Percentiles rank a stretch among this genome's conserved stretches.
Conservation (phyloP, 441 rosid genomes). For the Gossypium lobatum region DNA sequence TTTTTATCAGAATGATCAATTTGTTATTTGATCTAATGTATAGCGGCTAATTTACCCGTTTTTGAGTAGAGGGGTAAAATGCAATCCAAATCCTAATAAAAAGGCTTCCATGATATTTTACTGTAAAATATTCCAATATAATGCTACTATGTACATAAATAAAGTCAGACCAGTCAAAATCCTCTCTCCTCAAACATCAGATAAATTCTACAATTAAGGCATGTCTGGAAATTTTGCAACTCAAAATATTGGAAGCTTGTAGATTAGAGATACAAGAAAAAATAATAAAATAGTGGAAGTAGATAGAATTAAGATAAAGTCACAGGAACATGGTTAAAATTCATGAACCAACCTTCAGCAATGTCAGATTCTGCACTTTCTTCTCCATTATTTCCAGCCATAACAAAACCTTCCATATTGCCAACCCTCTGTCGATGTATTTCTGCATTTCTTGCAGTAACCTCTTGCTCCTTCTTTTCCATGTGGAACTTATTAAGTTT, state of each 20-base stretch:
- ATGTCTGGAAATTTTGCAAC: background rate
- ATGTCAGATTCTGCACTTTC: conserved; percentile 32
- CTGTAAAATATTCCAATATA: background rate
- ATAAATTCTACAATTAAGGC: background rate
- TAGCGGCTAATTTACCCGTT: background rate
- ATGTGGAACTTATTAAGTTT: conserved; percentile 77
- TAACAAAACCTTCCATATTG: conserved; percentile 32
- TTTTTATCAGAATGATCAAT: background rate
- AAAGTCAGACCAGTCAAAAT: background rate
- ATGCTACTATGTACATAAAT: background rate
- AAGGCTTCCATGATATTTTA: background rate
- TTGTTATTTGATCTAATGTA: background rate
- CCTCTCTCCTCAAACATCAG: background rate
- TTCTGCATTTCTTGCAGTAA: conserved; percentile 81
- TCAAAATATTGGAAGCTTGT: background rate
- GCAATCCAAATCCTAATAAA: background rate
- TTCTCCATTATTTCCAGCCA: conserved; percentile 26
- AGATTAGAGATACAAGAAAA: conserved; percentile 2
- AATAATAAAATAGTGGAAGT: background rate
- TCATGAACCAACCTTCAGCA: conserved; percentile 32
- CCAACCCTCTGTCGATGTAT: conserved; percentile 63
- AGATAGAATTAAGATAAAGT: conserved; percentile 8
- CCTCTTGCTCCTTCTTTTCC: conserved; percentile 96
- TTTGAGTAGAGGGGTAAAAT: background rate
- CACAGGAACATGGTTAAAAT: background rate